Evolutionary conservation across 202 grass and related monocot species (phyloP).

Genomic region (Sporobolus alterniflorus): DNA sequence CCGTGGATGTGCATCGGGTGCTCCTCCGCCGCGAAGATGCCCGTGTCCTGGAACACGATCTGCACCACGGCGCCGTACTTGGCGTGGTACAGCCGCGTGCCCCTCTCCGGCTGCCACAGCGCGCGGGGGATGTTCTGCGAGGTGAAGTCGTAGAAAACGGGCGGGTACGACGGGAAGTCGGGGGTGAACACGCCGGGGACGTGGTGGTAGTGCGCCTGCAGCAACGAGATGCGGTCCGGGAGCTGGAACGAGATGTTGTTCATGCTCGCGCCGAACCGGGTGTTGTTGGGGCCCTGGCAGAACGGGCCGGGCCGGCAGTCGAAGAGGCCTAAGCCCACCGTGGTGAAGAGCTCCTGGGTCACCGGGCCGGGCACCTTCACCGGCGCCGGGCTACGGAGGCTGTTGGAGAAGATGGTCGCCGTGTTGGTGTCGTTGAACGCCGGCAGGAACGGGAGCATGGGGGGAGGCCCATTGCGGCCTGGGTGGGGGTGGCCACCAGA

Average conservation of each 20-base stretch:
- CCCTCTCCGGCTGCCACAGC: conserved; percentile 62
- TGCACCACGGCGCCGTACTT: conserved; percentile 80
- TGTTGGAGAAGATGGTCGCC: conserved; percentile 59
- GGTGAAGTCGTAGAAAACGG: conserved; percentile 79
- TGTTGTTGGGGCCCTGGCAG: conserved; percentile 86
- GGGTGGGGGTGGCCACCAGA: not conserved
- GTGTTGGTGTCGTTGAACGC: conserved; percentile 82
- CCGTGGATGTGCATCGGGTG: conserved; percentile 98
- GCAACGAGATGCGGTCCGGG: conserved; percentile 59
- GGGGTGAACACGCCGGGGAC: conserved; percentile 74
- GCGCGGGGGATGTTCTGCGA: conserved; percentile 62
- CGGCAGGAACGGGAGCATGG: conserved; percentile 70
- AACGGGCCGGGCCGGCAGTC: conserved; percentile 52
- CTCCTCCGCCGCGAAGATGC: conserved; percentile 73
- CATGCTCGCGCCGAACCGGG: conserved; percentile 83
- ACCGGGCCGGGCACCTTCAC: conserved; percentile 80
- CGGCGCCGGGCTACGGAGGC: conserved; percentile 58
- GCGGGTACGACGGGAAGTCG: conserved; percentile 80
- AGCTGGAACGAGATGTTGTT: conserved; percentile 93
- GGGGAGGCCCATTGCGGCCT: conserved; percentile 19
- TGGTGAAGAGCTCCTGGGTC: conserved; percentile 74
- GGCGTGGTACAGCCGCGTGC: conserved; percentile 58
- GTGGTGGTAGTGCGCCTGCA: conserved; percentile 79
- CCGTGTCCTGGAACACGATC: conserved; percentile 86
- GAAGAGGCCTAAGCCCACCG: conserved; percentile 72